Evolutionary conservation across 2,329 filamentous ascomycete genomes (phyloP).

Genomic region (Phaeosphaeriaceae sp.): DNA sequence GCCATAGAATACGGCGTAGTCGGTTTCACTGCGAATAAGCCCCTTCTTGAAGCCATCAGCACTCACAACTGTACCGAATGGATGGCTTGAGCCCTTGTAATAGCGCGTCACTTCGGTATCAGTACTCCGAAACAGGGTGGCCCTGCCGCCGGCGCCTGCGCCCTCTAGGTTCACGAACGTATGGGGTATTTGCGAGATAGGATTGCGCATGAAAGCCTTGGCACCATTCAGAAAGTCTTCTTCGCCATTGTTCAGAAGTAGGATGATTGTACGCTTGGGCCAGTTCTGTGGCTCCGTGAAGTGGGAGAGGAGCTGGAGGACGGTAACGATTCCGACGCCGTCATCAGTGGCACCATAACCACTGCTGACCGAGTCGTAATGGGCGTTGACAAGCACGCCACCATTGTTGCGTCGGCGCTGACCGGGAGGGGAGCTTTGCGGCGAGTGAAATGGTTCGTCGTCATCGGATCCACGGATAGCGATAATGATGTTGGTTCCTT

Average conservation of each 20-base stretch:
- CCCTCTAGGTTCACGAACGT: conserved; percentile 96
- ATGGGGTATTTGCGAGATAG: conserved; percentile 78
- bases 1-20: conserved; percentile 83
- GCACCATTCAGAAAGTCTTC: conserved; percentile 92
- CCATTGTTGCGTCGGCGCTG: conserved; percentile 60
- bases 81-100: conserved; percentile 73
- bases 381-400: conserved; percentile 90
- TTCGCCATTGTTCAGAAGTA: conserved; percentile 93
- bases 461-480: conserved; percentile 85
- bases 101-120: conserved; percentile 84
- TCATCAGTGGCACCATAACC: conserved; percentile 94
- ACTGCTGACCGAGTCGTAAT: conserved; percentile 92
- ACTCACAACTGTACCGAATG: conserved; percentile 83
- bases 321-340: conserved; percentile 84
- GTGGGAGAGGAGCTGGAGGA: conserved; percentile 85
- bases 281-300: conserved; percentile 73
- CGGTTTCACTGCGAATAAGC: conserved; percentile 83
- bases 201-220: conserved; percentile 81
- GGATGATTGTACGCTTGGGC: conserved; percentile 80
- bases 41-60: conserved; percentile 83
- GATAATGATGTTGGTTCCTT: conserved; percentile 89
- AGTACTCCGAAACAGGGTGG: conserved; percentile 84
- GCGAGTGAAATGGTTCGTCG: conserved; percentile 74
- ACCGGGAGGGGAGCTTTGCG: conserved; percentile 45
- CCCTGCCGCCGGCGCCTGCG: conserved; percentile 87